phyloP scores from a whole-genome alignment of 2,329 filamentous ascomycete species.

The Lachnellula cervina region DNA sequence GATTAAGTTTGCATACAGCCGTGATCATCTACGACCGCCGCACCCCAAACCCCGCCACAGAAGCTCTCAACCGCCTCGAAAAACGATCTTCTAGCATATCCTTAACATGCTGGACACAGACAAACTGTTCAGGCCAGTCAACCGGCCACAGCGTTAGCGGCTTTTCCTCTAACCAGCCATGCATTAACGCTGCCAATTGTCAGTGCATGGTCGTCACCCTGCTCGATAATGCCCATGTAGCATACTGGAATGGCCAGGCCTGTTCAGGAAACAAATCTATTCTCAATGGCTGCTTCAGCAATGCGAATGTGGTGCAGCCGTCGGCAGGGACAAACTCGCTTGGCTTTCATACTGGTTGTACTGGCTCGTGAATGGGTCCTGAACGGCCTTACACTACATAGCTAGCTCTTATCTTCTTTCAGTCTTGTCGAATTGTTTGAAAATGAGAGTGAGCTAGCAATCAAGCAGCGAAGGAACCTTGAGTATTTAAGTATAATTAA shows the following conservation, averaged over 20 bases:
- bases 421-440: too few species aligned
- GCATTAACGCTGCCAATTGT: background rate
- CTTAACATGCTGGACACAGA: background rate
- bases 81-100: background rate
- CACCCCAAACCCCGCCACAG: background rate
- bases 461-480: too few species aligned
- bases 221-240: background rate
- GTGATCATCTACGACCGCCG: background rate
- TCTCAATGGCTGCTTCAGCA: background rate
- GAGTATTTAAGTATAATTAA: too few species aligned
- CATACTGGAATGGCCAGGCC: background rate
- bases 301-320: background rate
- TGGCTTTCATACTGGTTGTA: background rate
- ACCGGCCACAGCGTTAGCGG: background rate
- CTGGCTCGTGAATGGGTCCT: background rate
- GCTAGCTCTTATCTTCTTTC: too few species aligned
- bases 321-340: background rate
- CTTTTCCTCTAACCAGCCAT: background rate
- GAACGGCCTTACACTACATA: too few species aligned
- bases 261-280: background rate
- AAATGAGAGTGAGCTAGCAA: too few species aligned
- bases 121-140: background rate
- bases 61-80: background rate
- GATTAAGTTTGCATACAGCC: background rate
- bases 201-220: background rate